Percentiles rank a stretch among this genome's conserved stretches.
Evolutionary conservation across 2,329 filamentous ascomycete species (phyloP).

Genomic region (Fusarium sp.): DNA sequence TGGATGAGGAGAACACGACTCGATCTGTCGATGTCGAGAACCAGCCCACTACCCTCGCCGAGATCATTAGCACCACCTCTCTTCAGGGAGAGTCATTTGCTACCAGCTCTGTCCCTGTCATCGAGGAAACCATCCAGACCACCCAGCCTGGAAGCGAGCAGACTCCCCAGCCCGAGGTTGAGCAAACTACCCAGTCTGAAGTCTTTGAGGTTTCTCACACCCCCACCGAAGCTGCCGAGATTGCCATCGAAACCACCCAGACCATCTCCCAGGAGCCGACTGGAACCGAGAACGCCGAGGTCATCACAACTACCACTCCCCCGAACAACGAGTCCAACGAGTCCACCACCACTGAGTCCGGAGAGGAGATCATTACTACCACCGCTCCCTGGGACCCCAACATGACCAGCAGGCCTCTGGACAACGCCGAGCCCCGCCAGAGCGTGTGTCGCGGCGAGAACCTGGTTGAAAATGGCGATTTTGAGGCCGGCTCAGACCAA

Average conservation of each 20-base stretch:
- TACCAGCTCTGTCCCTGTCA: neutral
- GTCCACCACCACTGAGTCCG: too few relatives aligned
- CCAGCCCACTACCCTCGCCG: neutral
- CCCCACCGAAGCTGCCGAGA: neutral
- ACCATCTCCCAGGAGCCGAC: neutral
- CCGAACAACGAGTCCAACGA: neutral
- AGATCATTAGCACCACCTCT: neutral
- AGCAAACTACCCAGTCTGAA: neutral
- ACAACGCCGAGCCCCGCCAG: neutral
- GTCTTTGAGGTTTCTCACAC: neutral
- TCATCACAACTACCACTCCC: neutral
- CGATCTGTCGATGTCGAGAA: neutral
- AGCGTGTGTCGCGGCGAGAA: neutral
- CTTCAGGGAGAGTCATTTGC: neutral
- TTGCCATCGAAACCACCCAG: neutral
- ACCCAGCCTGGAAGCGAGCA: neutral
- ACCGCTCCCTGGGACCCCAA: neutral
- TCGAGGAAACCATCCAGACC: neutral
- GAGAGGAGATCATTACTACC: neutral
- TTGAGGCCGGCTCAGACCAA: neutral
- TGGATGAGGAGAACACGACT: neutral
- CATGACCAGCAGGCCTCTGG: neutral
- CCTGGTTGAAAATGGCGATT: constrained; percentile 3
- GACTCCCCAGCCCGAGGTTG: neutral
- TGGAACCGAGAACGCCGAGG: neutral